A percentile compares a stretch with the other conserved stretches of the same genome.
Conservation (phyloP, 2,329 filamentous ascomycete genomes). For the Malbranchea zuffiana region DNA sequence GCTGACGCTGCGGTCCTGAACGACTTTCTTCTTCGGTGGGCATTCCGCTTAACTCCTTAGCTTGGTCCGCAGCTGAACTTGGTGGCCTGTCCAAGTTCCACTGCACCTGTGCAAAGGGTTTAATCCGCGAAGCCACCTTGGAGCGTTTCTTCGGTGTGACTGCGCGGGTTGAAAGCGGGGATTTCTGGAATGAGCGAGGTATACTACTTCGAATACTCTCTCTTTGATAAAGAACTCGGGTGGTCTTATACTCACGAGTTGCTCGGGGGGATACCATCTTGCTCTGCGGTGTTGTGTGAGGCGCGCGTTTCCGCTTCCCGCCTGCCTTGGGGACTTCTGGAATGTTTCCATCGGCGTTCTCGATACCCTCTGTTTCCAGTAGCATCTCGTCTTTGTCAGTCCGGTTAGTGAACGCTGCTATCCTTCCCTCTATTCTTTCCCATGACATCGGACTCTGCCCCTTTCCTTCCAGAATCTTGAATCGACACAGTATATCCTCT, state of each 20-base stretch:
- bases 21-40: too few species aligned
- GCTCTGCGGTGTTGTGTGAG: constrained; percentile 1
- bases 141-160: not conserved
- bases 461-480: constrained; percentile 13
- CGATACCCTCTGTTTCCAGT: constrained; percentile 2
- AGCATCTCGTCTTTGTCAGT: constrained; percentile 1
- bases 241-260: constrained; percentile 10
- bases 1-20: too few species aligned
- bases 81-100: constrained; percentile 14
- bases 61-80: not conserved
- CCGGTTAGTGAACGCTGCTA: not conserved
- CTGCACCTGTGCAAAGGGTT: constrained; percentile 26
- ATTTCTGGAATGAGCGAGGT: constrained; percentile 6
- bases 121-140: constrained; percentile 15
- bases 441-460: constrained; percentile 17
- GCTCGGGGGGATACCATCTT: constrained; percentile 1
- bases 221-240: constrained; percentile 12
- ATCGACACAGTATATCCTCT: constrained; percentile 15
- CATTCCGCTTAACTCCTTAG: too few species aligned
- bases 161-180: not conserved
- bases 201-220: constrained; percentile 11
- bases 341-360: not conserved
- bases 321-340: not conserved
- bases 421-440: constrained; percentile 15
- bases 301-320: constrained; percentile 2